phyloP scores from a whole-genome alignment of 2,329 filamentous ascomycete genomes.

The Cercospora sp. region DNA sequence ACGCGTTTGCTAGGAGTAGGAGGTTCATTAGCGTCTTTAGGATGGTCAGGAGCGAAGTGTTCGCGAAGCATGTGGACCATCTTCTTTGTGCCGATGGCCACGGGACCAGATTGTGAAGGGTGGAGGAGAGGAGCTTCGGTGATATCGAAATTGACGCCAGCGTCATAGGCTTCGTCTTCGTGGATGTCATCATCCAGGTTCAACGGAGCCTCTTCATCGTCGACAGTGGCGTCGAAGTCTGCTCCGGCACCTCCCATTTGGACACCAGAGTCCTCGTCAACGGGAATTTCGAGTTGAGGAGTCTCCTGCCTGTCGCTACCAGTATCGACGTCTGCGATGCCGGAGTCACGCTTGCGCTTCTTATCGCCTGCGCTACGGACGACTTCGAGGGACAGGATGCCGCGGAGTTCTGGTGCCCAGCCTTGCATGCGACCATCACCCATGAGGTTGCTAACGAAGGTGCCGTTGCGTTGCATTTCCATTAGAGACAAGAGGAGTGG shows the following conservation, averaged over 20 bases:
- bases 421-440: constrained; percentile 69
- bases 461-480: constrained; percentile 87
- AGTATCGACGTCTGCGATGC: constrained; percentile 70
- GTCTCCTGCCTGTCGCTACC: constrained; percentile 40
- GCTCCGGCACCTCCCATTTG: constrained; percentile 31
- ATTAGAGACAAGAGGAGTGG: constrained; percentile 83
- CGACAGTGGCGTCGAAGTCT: constrained; percentile 25
- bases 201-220: constrained; percentile 34
- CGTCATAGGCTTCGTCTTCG: constrained; percentile 31
- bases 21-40: constrained; percentile 64
- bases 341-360: constrained; percentile 92
- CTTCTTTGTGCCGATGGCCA: constrained; percentile 89
- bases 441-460: constrained; percentile 84
- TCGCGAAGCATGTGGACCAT: constrained; percentile 93
- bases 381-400: constrained; percentile 84
- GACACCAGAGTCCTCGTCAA: constrained; percentile 37
- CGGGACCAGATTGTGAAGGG: constrained; percentile 78
- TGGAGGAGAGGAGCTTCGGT: constrained; percentile 74
- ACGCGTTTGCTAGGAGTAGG: constrained; percentile 69
- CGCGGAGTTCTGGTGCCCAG: constrained; percentile 90
- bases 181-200: constrained; percentile 26
- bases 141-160: constrained; percentile 63
- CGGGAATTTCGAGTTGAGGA: constrained; percentile 35
- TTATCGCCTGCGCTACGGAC: constrained; percentile 74
- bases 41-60: constrained; percentile 60